A percentile compares a stretch with the other conserved stretches of the same genome.
These are phyloP conservation scores for Umbelopsis sp. DNA, from an alignment of 192 early-diverging fungal species.

Conservation along the genomic window DNA sequence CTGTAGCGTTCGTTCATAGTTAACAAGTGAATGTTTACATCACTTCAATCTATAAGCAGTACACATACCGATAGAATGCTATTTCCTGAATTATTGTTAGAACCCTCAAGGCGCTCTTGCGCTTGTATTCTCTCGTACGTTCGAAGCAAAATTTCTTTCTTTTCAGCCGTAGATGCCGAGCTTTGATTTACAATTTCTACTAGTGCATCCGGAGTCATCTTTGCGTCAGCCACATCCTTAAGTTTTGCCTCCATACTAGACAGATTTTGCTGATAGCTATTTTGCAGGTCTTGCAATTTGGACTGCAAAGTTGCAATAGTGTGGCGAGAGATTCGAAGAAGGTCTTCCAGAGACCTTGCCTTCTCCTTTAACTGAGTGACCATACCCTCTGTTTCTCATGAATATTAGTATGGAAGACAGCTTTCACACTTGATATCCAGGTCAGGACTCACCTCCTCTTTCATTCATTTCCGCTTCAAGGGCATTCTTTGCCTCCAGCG, in stretches of 20 bases:
- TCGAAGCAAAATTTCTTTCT: constrained; percentile 12
- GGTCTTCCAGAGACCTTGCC: constrained; percentile 40
- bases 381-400: constrained; percentile 24
- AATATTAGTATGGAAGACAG: background rate
- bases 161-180: background rate
- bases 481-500: constrained; percentile 63
- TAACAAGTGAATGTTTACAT: background rate
- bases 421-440: background rate
- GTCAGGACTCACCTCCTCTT: constrained; percentile 51
- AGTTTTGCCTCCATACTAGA: constrained; percentile 66
- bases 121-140: constrained; percentile 31
- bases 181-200: constrained; percentile 13
- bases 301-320: constrained; percentile 74
- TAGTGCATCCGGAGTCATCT: background rate
- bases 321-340: constrained; percentile 71
- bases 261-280: constrained; percentile 67
- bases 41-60: background rate
- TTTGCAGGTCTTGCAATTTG: constrained; percentile 68
- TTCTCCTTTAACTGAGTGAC: constrained; percentile 57
- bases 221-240: constrained; percentile 20
- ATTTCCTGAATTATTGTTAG: background rate
- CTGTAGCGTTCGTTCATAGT: background rate
- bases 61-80: background rate
- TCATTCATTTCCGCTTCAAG: constrained; percentile 65
- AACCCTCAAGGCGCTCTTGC: constrained; percentile 38